Percentiles rank a stretch among this genome's conserved stretches.
phyloP scores from a whole-genome alignment of 192 early-diverging fungal genomes.

The Coemansia sp. region DNA sequence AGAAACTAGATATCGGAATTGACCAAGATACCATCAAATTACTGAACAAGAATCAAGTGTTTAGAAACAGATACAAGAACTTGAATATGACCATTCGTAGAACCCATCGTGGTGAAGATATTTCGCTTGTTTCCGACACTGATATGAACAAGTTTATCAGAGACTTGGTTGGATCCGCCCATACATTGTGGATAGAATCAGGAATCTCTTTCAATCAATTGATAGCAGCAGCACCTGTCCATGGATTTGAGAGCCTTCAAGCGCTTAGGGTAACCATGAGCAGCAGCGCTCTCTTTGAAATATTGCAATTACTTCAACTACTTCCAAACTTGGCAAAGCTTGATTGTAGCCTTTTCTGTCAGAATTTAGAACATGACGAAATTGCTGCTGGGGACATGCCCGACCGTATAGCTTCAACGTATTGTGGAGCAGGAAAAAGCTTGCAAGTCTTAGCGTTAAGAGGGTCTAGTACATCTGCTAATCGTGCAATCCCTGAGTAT shows the following conservation, averaged over 20 bases:
- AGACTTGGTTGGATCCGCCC: conserved; percentile 14
- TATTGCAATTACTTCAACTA: neutral
- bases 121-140: conserved; percentile 78
- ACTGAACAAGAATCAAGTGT: conserved; percentile 56
- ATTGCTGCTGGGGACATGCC: neutral
- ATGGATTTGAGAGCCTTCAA: neutral
- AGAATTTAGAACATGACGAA: neutral
- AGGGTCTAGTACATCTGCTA: neutral
- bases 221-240: neutral
- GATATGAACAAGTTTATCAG: conserved; percentile 93
- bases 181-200: too few relatives aligned
- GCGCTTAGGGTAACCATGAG: neutral
- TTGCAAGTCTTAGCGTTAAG: neutral
- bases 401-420: neutral
- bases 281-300: neutral
- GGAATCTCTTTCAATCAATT: neutral
- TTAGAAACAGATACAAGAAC: conserved; percentile 74
- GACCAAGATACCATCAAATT: neutral
- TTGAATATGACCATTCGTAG: conserved; percentile 83
- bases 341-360: neutral
- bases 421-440: neutral
- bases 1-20: neutral
- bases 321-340: neutral
- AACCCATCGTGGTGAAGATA: conserved; percentile 84
- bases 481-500: neutral